A percentile compares a stretch with the other conserved stretches of the same genome.
phyloP scores from a whole-genome alignment of 306 rosid species.

The Prunus persica region Prunus_persica_NCBIv2 NC_034011.1:3771501-3772000 shows the following conservation, averaged over 20 bases:
- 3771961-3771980: background rate
- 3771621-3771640: background rate
- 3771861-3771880: constrained; percentile 1
- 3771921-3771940: background rate
- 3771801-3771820: constrained; percentile 1
- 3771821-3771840: background rate
- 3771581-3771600: background rate
- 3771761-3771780: constrained; percentile 28
- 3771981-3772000: constrained; percentile 10
- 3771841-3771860: background rate
- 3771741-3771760: constrained; percentile 41
- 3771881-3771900: background rate
- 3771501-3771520: background rate
- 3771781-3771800: background rate
- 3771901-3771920: background rate
- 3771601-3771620: constrained; percentile 3
- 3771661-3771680: background rate
- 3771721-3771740: constrained; percentile 57
- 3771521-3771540: background rate
- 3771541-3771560: background rate
- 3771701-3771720: constrained; percentile 43
- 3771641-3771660: constrained; percentile 4
- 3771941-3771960: background rate
- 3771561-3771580: background rate
- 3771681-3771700: constrained; percentile 22